These are phyloP conservation scores for Oenanthe javanica DNA, from an alignment of 140 eudicot genomes.

Conservation along the genomic window DNA sequence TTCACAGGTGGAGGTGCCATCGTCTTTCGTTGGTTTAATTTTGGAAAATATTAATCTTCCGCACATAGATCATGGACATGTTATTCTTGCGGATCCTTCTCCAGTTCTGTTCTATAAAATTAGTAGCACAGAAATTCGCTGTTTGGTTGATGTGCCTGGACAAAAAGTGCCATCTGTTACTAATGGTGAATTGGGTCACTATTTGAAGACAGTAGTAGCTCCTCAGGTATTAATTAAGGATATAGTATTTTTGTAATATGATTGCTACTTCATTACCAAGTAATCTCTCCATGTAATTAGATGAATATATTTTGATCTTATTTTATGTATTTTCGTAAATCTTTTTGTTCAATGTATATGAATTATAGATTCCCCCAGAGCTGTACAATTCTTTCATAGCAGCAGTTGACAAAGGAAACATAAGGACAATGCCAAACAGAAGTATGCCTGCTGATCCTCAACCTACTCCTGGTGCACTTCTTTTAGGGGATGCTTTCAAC, in stretches of 20 bases:
- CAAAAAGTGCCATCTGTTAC: neutral
- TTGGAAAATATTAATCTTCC: neutral
- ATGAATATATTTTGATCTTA: neutral
- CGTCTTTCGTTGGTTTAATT: slow-evolving; percentile 5
- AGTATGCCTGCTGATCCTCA: slow-evolving; percentile 10
- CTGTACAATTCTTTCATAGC: neutral
- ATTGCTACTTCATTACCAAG: neutral
- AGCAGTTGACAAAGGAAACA: slow-evolving; percentile 1
- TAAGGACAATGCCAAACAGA: slow-evolving; percentile 6
- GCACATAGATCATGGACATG: slow-evolving; percentile 2
- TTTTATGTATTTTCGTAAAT: neutral
- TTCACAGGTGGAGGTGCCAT: slow-evolving; percentile 8
- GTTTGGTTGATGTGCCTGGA: slow-evolving; percentile 10
- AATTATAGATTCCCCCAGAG: neutral
- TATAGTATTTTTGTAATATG: neutral
- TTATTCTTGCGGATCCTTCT: slow-evolving; percentile 2
- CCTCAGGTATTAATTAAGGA: neutral
- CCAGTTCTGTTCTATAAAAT: slow-evolving; percentile 5
- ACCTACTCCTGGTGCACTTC: slow-evolving; percentile 6
- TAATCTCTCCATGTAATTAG: neutral
- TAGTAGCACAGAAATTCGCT: slow-evolving; percentile 3
- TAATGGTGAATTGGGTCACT: neutral
- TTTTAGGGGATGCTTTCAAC: slow-evolving; percentile 5
- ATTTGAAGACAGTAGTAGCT: slow-evolving; percentile 5
- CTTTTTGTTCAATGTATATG: neutral